These are phyloP conservation scores for Teunomyces gatunensis DNA, from an alignment of 805 yeast genomes.

Conservation along the genomic window DNA sequence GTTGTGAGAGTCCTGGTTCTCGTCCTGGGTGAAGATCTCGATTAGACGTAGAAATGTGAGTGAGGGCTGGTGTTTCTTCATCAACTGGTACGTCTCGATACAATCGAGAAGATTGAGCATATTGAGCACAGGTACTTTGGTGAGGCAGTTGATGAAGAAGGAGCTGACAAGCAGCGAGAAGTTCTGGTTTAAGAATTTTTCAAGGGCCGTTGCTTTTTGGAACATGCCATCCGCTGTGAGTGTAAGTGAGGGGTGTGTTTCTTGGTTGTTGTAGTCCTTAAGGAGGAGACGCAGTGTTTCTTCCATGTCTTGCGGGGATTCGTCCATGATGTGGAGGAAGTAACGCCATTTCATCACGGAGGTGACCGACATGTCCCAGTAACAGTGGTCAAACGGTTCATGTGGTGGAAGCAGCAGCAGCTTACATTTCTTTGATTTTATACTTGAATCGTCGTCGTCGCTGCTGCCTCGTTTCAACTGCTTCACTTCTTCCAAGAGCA, in stretches of 20 bases:
- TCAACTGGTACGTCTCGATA: slow-evolving; percentile 23
- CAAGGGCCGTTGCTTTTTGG: slow-evolving; percentile 12
- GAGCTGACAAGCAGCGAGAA: slow-evolving; percentile 22
- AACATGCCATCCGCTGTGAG: slow-evolving; percentile 14
- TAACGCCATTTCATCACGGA: slow-evolving; percentile 29
- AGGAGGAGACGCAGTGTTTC: slow-evolving; percentile 11
- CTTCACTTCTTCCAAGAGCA: slow-evolving; percentile 24
- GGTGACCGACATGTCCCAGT: slow-evolving; percentile 36
- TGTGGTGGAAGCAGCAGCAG: too few species aligned
- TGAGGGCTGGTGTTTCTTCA: slow-evolving; percentile 16
- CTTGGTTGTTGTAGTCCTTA: slow-evolving; percentile 10
- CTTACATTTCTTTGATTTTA: not conserved
- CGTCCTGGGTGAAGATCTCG: slow-evolving; percentile 8
- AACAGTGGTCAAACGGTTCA: slow-evolving; percentile 11
- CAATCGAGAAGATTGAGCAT: slow-evolving; percentile 27
- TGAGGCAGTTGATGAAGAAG: slow-evolving; percentile 30
- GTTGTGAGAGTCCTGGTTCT: too few species aligned
- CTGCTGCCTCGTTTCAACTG: slow-evolving; percentile 10
- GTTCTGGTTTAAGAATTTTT: slow-evolving; percentile 15
- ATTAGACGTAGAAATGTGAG: slow-evolving; percentile 18
- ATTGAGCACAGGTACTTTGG: slow-evolving; percentile 34
- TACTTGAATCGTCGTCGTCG: not conserved
- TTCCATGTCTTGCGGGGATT: slow-evolving; percentile 10
- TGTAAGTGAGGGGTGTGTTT: not conserved
- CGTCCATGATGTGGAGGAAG: slow-evolving; percentile 14